A percentile compares a stretch with the other conserved stretches of the same genome.
phyloP scores from a whole-genome alignment of 2,329 filamentous ascomycete species.

The Xylariales sp. region DNA sequence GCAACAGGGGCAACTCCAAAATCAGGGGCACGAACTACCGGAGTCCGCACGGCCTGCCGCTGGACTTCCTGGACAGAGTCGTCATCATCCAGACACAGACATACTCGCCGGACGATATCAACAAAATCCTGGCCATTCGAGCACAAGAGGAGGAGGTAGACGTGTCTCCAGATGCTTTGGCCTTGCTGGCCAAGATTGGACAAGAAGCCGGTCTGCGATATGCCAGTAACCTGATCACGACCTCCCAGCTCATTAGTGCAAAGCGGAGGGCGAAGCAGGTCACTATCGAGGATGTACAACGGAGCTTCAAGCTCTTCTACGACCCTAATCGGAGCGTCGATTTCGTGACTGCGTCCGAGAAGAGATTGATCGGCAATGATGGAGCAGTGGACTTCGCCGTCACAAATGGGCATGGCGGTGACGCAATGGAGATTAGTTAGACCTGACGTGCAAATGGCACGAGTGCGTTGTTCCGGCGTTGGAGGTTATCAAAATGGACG shows the following conservation, averaged over 20 bases:
- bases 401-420: constrained; percentile 40
- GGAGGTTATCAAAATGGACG: constrained; percentile 21
- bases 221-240: constrained; percentile 96
- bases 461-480: constrained; percentile 22
- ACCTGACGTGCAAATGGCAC: too few relatives aligned
- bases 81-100: constrained; percentile 92
- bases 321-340: constrained; percentile 83
- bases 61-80: constrained; percentile 93
- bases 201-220: constrained; percentile 89
- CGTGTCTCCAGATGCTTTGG: constrained; percentile 80
- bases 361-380: constrained; percentile 83
- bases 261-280: constrained; percentile 86
- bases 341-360: constrained; percentile 87
- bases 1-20: constrained; percentile 85
- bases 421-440: constrained; percentile 30
- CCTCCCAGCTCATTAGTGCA: constrained; percentile 78
- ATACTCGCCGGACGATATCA: constrained; percentile 79
- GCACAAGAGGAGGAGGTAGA: constrained; percentile 97
- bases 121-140: constrained; percentile 86
- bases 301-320: constrained; percentile 91
- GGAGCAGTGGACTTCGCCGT: constrained; percentile 70
- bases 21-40: constrained; percentile 93
- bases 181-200: constrained; percentile 91
- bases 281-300: constrained; percentile 80
- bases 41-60: constrained; percentile 86